A percentile compares a stretch with the other conserved stretches of the same genome.
Conservation (phyloP, 805 yeast genomes). For the Diddensiella transvaalensis region DNA sequence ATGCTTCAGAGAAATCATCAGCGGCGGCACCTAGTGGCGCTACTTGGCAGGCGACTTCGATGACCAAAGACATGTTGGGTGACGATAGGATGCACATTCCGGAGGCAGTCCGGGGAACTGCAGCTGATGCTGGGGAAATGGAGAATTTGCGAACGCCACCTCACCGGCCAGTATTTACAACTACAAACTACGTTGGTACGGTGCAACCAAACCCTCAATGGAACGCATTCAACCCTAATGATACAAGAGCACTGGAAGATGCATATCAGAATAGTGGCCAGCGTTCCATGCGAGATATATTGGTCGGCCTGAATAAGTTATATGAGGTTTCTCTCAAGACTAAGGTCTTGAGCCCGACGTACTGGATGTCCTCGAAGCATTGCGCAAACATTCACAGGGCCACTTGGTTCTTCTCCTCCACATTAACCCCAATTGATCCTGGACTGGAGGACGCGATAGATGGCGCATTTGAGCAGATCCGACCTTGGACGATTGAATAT, state of each 20-base stretch:
- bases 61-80: not conserved
- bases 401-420: constrained; percentile 37
- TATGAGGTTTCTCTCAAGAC: constrained; percentile 26
- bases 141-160: constrained; percentile 8
- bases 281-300: constrained; percentile 16
- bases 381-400: constrained; percentile 33
- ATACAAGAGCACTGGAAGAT: constrained; percentile 27
- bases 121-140: not conserved
- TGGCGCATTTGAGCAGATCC: constrained; percentile 21
- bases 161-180: constrained; percentile 25
- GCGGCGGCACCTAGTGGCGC: not conserved
- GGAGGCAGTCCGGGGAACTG: not conserved
- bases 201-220: constrained; percentile 31
- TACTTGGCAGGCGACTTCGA: not conserved
- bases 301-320: constrained; percentile 33
- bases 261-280: constrained; percentile 12
- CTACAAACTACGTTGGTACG: constrained; percentile 24
- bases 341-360: constrained; percentile 33
- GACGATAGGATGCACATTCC: not conserved
- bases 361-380: constrained; percentile 36
- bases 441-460: constrained; percentile 28
- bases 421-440: constrained; percentile 35
- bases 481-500: constrained; percentile 30
- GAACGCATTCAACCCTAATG: constrained; percentile 39
- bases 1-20: not conserved